phyloP scores from a whole-genome alignment of 805 yeast genomes.

The Zygosaccharomyces siamensis region DNA sequence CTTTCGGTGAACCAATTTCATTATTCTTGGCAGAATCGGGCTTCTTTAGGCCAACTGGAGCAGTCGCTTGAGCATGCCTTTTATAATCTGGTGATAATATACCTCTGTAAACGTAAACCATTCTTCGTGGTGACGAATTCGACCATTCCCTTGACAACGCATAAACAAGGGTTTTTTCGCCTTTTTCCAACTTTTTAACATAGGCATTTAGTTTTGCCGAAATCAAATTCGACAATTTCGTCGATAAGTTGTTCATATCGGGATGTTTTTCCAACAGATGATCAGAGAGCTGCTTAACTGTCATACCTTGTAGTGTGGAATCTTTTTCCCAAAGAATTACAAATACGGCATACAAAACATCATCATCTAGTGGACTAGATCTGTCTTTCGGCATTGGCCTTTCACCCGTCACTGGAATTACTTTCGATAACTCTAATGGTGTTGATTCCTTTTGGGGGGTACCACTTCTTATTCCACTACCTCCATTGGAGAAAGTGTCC shows the following conservation, averaged over 20 bases:
- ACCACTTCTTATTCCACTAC: constrained; percentile 12
- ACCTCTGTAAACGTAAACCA: constrained; percentile 85
- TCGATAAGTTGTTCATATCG: constrained; percentile 74
- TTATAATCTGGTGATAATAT: constrained; percentile 70
- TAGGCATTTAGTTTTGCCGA: constrained; percentile 81
- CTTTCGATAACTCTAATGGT: constrained; percentile 51
- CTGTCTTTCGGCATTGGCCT: constrained; percentile 68
- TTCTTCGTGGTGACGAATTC: constrained; percentile 80
- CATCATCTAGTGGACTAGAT: constrained; percentile 52
- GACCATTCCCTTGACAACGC: constrained; percentile 88
- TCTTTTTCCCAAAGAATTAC: constrained; percentile 66
- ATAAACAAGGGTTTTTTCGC: constrained; percentile 65
- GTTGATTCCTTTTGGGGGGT: constrained; percentile 25
- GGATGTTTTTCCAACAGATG: constrained; percentile 69
- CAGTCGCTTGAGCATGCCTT: constrained; percentile 59
- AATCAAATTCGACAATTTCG: constrained; percentile 75
- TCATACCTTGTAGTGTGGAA: constrained; percentile 69
- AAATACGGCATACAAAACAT: constrained; percentile 70
- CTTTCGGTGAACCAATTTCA: constrained; percentile 12
- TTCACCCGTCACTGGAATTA: constrained; percentile 76
- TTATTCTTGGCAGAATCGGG: constrained; percentile 12
- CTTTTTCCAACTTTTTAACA: constrained; percentile 79
- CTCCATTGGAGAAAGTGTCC: constrained; percentile 8
- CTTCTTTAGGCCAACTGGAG: constrained; percentile 27
- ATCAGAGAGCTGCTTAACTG: constrained; percentile 86